These are phyloP conservation scores for Cercophora scortea DNA, from an alignment of 495 filamentous ascomycete species.

Conservation along the genomic window DNA sequence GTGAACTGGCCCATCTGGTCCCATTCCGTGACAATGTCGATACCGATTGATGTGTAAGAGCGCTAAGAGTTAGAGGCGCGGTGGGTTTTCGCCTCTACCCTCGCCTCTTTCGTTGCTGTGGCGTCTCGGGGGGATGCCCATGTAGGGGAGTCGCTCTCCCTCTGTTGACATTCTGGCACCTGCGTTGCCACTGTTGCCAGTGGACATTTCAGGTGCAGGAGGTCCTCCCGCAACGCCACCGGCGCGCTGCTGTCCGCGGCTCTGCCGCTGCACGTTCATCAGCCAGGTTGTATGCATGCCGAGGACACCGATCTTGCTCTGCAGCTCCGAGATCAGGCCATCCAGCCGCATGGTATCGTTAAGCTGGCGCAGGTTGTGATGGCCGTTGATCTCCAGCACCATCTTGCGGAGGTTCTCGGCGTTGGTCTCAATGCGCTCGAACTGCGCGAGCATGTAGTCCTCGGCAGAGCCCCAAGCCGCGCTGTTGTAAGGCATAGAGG, in stretches of 20 bases:
- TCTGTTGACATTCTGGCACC: background rate
- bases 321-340: conserved; percentile 45
- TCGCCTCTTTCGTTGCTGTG: background rate
- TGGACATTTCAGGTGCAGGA: background rate
- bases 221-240: background rate
- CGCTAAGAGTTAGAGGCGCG: background rate
- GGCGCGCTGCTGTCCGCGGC: conserved; percentile 6
- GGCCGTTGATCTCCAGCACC: conserved; percentile 38
- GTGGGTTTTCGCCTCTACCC: conserved; percentile 6
- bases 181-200: background rate
- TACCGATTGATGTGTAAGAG: background rate
- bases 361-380: conserved; percentile 39
- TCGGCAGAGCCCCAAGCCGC: conserved; percentile 12
- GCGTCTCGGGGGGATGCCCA: too few relatives aligned
- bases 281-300: conserved; percentile 50
- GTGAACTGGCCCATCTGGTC: background rate
- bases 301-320: conserved; percentile 41
- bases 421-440: conserved; percentile 40
- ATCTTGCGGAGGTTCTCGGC: conserved; percentile 36
- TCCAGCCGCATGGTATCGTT: conserved; percentile 43
- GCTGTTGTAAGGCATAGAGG: conserved; percentile 4
- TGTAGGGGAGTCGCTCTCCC: too few relatives aligned
- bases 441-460: conserved; percentile 35
- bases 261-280: conserved; percentile 32
- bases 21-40: background rate